Conservation (phyloP, 2,329 filamentous ascomycete species). For the Penicillium brasilianum region DNA sequence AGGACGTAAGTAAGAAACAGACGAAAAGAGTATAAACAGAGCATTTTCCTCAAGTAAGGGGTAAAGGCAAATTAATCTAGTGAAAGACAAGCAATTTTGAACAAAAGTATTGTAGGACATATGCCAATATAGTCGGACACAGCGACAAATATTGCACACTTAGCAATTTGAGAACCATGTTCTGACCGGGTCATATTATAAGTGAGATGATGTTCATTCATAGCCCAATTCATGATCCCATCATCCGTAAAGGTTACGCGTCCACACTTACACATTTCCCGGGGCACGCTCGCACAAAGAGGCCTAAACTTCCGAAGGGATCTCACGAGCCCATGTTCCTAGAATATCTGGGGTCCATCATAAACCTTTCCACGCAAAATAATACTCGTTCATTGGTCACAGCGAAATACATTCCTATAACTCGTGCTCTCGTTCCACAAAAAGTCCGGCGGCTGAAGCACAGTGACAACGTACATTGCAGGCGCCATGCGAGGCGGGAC, state of each 20-base stretch:
- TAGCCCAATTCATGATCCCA: not conserved
- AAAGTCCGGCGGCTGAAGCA: not conserved
- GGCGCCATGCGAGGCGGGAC: not conserved
- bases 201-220: not conserved
- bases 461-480: not conserved
- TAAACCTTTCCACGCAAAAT: not conserved
- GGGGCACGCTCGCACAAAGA: not conserved
- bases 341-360: not conserved
- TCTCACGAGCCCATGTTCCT: not conserved
- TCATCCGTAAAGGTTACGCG: not conserved
- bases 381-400: not conserved
- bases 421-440: not conserved
- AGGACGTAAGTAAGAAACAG: slow-evolving; percentile 1
- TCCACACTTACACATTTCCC: not conserved
- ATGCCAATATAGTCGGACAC: not conserved
- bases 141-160: not conserved
- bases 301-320: not conserved
- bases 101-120: not conserved
- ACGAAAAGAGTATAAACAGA: not conserved
- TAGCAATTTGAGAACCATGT: not conserved
- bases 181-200: not conserved
- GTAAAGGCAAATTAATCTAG: too few species aligned
- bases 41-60: not conserved
- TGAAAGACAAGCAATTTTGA: not conserved
- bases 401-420: not conserved